Evolutionary conservation across 2,329 filamentous ascomycete species (phyloP).

Genomic region (Metarhizium rileyi): DNA sequence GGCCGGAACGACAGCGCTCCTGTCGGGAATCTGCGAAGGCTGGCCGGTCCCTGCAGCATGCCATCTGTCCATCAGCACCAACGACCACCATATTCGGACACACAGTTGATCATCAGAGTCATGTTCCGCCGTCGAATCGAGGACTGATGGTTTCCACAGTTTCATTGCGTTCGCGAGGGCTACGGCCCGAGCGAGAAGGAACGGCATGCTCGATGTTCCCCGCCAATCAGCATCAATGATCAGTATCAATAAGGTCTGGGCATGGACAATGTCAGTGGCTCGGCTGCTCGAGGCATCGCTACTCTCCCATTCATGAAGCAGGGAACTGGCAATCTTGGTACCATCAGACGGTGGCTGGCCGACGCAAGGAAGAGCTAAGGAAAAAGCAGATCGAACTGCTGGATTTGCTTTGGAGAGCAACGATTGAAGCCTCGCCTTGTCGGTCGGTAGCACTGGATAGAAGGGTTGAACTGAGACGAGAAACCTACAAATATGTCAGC

Average conservation of each 20-base stretch:
- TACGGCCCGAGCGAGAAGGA: constrained; percentile 55
- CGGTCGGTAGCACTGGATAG: constrained; percentile 55
- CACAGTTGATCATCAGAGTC: constrained; percentile 55
- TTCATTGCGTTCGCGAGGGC: constrained; percentile 56
- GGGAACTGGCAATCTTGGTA: constrained; percentile 33
- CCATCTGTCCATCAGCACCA: constrained; percentile 65
- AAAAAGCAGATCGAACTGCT: constrained; percentile 52
- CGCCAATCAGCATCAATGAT: constrained; percentile 52
- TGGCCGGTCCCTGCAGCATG: constrained; percentile 58
- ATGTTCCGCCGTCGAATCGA: constrained; percentile 37
- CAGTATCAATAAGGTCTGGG: constrained; percentile 58
- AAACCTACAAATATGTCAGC: constrained; percentile 36
- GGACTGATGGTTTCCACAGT: constrained; percentile 36
- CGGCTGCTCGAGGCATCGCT: constrained; percentile 26
- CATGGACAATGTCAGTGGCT: constrained; percentile 44
- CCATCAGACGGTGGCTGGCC: constrained; percentile 29
- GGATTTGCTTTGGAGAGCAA: constrained; percentile 46
- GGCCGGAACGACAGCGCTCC: constrained; percentile 47
- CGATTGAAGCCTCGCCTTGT: constrained; percentile 43
- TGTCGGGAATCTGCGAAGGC: constrained; percentile 52
- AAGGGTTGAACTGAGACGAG: constrained; percentile 54
- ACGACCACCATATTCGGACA: constrained; percentile 60
- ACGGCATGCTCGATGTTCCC: constrained; percentile 35
- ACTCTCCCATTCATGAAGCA: constrained; percentile 44
- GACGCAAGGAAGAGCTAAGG: constrained; percentile 52